Percentiles rank a stretch among this genome's conserved stretches.
phyloP scores from a whole-genome alignment of 1,139 yeast species.

The Candida glucosophila region DNA sequence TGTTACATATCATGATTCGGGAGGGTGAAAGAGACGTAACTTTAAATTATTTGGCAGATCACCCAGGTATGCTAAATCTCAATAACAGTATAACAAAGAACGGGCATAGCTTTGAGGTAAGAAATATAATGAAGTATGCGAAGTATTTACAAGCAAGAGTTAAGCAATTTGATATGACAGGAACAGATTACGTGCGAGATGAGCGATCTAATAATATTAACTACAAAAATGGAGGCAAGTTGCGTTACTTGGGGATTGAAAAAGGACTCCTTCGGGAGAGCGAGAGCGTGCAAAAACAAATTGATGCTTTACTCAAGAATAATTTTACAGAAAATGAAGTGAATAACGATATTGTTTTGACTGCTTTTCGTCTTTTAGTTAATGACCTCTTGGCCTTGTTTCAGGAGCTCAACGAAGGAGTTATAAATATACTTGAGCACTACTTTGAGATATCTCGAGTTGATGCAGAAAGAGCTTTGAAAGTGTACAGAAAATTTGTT shows the following conservation, averaged over 20 bases:
- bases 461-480: constrained; percentile 83
- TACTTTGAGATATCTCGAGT: constrained; percentile 83
- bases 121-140: constrained; percentile 59
- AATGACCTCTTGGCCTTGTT: constrained; percentile 78
- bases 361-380: constrained; percentile 79
- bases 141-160: constrained; percentile 65
- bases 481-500: constrained; percentile 77
- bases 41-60: constrained; percentile 54
- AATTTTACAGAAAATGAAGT: constrained; percentile 67
- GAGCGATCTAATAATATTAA: constrained; percentile 42
- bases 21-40: constrained; percentile 79
- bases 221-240: constrained; percentile 50
- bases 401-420: constrained; percentile 91
- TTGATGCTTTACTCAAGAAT: constrained; percentile 67
- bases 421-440: constrained; percentile 83
- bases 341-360: constrained; percentile 73
- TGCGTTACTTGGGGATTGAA: constrained; percentile 59
- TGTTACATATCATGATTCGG: constrained; percentile 82
- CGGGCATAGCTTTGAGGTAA: constrained; percentile 40
- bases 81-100: constrained; percentile 22
- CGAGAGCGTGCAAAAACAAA: constrained; percentile 77
- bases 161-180: constrained; percentile 55
- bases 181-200: constrained; percentile 72
- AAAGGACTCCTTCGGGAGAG: constrained; percentile 78
- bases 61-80: constrained; percentile 48